phyloP scores from a whole-genome alignment of 352 stramenopile genomes.

The Phytopythium boreale region DNA sequence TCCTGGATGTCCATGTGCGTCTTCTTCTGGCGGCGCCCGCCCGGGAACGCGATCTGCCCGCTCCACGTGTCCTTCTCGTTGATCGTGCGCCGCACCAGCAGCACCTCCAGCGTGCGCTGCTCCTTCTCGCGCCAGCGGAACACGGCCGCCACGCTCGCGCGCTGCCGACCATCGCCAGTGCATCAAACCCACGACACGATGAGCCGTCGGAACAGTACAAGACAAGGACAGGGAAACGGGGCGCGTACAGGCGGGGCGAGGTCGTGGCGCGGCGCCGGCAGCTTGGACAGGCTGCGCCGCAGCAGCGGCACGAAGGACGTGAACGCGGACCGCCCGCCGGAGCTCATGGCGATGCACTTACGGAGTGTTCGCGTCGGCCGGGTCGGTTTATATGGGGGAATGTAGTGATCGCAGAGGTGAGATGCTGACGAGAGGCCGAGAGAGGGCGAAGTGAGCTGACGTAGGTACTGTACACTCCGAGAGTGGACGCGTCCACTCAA shows the following conservation, averaged over 20 bases:
- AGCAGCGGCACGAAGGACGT: slow-evolving; percentile 49
- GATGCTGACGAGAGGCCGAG: background rate
- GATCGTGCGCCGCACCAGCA: slow-evolving; percentile 72
- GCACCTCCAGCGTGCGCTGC: slow-evolving; percentile 58
- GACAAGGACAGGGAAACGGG: background rate
- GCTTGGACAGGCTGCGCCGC: slow-evolving; percentile 47
- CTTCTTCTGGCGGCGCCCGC: slow-evolving; percentile 67
- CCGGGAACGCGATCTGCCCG: slow-evolving; percentile 78
- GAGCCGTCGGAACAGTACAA: background rate
- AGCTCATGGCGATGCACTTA: slow-evolving; percentile 13
- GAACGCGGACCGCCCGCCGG: slow-evolving; percentile 20
- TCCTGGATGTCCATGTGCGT: slow-evolving; percentile 29
- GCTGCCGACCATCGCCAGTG: slow-evolving; percentile 21
- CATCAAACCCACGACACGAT: background rate
- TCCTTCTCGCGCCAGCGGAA: slow-evolving; percentile 78
- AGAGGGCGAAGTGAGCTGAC: background rate
- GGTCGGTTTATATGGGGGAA: too few relatives aligned
- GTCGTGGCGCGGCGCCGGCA: slow-evolving; percentile 24
- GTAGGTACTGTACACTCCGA: too few relatives aligned
- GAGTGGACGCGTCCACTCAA: background rate
- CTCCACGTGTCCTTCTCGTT: slow-evolving; percentile 82
- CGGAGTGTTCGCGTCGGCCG: background rate
- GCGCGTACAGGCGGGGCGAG: slow-evolving; percentile 29
- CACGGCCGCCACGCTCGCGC: slow-evolving; percentile 72
- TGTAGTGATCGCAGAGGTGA: too few relatives aligned